Base-by-base conservation (phyloP, 306 rosid species). In the Clitoria ternatea region DNA sequence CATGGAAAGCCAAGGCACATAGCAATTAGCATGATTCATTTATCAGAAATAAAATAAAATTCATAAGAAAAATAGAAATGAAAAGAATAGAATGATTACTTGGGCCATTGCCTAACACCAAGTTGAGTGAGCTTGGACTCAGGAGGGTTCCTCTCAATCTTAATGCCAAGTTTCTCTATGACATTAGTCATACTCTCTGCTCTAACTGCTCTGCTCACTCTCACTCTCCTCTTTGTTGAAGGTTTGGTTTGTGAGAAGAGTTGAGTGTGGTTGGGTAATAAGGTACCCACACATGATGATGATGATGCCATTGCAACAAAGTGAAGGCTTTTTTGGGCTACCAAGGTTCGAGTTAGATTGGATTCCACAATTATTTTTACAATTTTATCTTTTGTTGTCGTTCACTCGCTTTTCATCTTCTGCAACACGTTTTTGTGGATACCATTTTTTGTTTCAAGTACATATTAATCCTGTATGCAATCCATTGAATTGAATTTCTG, bases 101-200 rank as follows among this genome's bases (percentile, higher is more conserved):
- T 89, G 72, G 96, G 96, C 98, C 98, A 94, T 13, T 82, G 83
- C 48, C 74, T 81, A 18, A 77, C 61, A 72, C 81, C 85, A 32
- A 77, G 69, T 77, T 72, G 72, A 59, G 76, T 59, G 81, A 71
- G 97, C 68, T 79, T 94, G 36, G 88, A 77, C 67, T 87, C 90
- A 36, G 92, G 88, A 79, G 96, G 97, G 66, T 82, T 87, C 64
- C 61, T 87, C 75, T 94, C 90, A 53, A 90, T 78, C 80, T 87
- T 90, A 90, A 94, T 87, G 26, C 98, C 98, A 8, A 71, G 66
- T 66, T 85, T 90, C 61, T 87, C 95, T 35, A 36, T 79, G 22
- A 60, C 83, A 55, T 82, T 85, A 24, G 90, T 81, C 88, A 83
- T 70, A 11, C 81, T 79, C 39, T 77, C 86, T 48, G 83, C 83